These are phyloP conservation scores for Oehlia diaphana DNA, from an alignment of 192 early-diverging fungal species.

Conservation along the genomic window DNA sequence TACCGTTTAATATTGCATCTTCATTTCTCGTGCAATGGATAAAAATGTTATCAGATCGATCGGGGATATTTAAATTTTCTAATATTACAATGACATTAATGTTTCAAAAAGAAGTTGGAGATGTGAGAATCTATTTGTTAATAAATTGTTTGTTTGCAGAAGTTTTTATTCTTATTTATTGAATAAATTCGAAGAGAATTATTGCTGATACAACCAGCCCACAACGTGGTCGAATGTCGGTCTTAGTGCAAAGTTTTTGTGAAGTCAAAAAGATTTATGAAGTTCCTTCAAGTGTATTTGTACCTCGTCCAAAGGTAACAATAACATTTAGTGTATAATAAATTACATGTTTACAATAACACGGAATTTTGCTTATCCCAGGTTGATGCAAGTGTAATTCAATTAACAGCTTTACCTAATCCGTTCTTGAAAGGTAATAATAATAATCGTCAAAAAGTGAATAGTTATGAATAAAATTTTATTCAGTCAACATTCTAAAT, in stretches of 20 bases:
- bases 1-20: conserved; percentile 77
- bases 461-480: too few species aligned
- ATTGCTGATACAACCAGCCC: conserved; percentile 51
- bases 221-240: conserved; percentile 65
- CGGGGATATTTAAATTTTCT: conserved; percentile 61
- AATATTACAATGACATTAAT: conserved; percentile 72
- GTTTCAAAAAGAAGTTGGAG: conserved; percentile 82
- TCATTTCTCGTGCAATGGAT: conserved; percentile 75
- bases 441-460: conserved; percentile 19
- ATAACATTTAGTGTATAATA: not conserved
- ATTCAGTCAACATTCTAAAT: conserved; percentile 34
- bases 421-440: conserved; percentile 69
- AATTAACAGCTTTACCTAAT: conserved; percentile 62
- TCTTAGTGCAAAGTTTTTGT: conserved; percentile 72
- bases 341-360: not conserved
- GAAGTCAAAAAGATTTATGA: conserved; percentile 61
- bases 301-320: conserved; percentile 66
- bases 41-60: conserved; percentile 47
- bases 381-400: conserved; percentile 48
- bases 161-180: not conserved
- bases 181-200: conserved; percentile 46
- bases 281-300: conserved; percentile 64
- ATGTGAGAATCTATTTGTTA: conserved; percentile 34
- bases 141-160: not conserved
- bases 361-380: conserved; percentile 14